Conservation (phyloP, 495 filamentous ascomycete species). For the Penicillium paxilli region DNA sequence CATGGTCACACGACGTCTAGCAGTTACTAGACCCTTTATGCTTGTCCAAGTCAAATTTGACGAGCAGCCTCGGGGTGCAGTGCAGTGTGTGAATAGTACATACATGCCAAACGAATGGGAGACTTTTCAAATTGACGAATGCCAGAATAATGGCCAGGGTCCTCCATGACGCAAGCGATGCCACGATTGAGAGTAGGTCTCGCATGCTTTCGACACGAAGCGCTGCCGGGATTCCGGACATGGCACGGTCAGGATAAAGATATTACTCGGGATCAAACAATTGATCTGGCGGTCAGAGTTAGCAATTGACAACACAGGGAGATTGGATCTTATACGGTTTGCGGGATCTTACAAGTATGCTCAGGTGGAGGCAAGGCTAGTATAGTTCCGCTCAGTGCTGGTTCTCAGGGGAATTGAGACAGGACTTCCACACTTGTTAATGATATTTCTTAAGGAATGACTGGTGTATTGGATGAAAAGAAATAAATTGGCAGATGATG, state of each 20-base stretch:
- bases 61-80: neutral
- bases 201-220: constrained; percentile 24
- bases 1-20: constrained; percentile 1
- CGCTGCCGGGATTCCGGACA: constrained; percentile 3
- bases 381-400: constrained; percentile 5
- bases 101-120: constrained; percentile 67
- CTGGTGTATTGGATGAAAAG: neutral
- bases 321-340: neutral
- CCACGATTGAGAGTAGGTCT: constrained; percentile 22
- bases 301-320: neutral
- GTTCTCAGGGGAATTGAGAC: constrained; percentile 1
- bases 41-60: neutral
- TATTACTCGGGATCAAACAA: neutral
- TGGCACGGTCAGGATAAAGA: neutral
- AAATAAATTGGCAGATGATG: neutral
- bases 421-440: neutral
- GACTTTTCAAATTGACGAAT: constrained; percentile 59
- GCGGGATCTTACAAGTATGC: neutral
- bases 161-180: constrained; percentile 49
- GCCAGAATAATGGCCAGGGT: constrained; percentile 54
- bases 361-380: neutral
- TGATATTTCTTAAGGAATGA: neutral
- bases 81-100: constrained; percentile 29
- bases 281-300: neutral
- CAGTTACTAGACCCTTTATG: neutral